Base-by-base conservation (phyloP, 1,284 basidiomycete genomes). In the Heterobasidion occidentale region DNA sequence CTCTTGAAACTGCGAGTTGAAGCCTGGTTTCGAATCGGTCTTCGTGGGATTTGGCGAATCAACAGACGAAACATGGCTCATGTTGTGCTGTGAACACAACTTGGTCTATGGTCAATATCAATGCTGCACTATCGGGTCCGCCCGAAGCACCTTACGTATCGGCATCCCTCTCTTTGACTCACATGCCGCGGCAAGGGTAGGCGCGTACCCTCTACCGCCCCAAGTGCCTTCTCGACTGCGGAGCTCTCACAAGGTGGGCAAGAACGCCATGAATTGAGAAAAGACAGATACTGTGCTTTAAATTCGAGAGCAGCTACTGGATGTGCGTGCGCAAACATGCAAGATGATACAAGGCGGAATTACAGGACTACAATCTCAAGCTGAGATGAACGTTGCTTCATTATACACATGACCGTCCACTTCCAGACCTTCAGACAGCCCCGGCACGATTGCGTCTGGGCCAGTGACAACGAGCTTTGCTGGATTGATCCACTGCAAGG, bases 381-480 rank as follows among this genome's bases (percentile, higher is more conserved):
- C 27, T 27, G 27, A 94, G 62, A 98, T 91, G 72, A 92, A 98
- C 3, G 93, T 90, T 1, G 93, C 90, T 69, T 98, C 95, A 68
- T 84, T 92, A 76, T 91, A 98, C 36, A 93, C 52, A 49, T 69
- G 70, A 5, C 95, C 95, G 58, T 90, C 74, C 45, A 92, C 81
- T 59, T 85, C 77, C 35, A 82, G 56, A 14, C 70, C 72, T 2
- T 69, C 70, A 34, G 75, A 71, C 46, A 77, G 56, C 2, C 75
- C 79, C 5, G 76, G 72, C 36, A 80, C 61, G 56, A 79, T 52
- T 1, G 67, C 68, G 42, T 84, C 84, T 4, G 88, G 86, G 9
- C 88, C 78, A 52, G 71, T 85, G 52, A 98, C 74, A 15, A 74
- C 70, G 44, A 98, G 71, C 54, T 81, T 91, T 7, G 78, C 80